Conservation (phyloP, 768 basidiomycete species). For the Amanita fuliginea region DNA sequence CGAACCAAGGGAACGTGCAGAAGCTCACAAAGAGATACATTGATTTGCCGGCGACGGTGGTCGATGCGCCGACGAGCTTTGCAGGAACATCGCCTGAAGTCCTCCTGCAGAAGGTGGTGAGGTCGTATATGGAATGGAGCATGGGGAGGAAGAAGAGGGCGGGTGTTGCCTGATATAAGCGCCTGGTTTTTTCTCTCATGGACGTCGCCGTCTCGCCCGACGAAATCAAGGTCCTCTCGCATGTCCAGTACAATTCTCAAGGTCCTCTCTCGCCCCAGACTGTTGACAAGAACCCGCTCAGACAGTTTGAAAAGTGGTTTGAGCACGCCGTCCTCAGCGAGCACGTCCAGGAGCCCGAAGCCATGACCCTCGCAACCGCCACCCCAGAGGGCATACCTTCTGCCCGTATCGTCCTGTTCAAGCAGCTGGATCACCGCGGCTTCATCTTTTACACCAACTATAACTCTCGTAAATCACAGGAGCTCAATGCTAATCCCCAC, state of each 20-base stretch:
- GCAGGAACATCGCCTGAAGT: conserved; percentile 82
- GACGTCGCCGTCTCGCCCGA: conserved; percentile 34
- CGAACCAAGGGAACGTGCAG: neutral
- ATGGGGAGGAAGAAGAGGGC: conserved; percentile 16
- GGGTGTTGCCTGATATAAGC: conserved; percentile 2
- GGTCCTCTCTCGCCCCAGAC: conserved; percentile 53
- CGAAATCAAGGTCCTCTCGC: conserved; percentile 59
- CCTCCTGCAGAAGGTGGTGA: conserved; percentile 77
- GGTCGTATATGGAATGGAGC: conserved; percentile 79
- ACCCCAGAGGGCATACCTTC: conserved; percentile 70
- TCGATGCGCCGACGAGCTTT: conserved; percentile 83
- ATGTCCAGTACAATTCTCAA: conserved; percentile 63
- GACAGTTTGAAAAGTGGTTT: conserved; percentile 87
- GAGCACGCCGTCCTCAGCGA: conserved; percentile 41
- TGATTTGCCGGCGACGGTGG: conserved; percentile 81
- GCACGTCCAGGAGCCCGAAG: conserved; percentile 79
- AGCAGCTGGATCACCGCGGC: conserved; percentile 77
- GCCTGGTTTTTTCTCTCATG: neutral
- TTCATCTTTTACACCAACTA: conserved; percentile 99
- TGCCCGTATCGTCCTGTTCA: conserved; percentile 83
- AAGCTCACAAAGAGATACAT: conserved; percentile 79
- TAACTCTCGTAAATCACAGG: conserved; percentile 81
- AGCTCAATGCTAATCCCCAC: conserved; percentile 66
- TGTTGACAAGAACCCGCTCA: conserved; percentile 59
- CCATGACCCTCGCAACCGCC: conserved; percentile 73